Percentiles rank a stretch among this genome's conserved stretches.
Evolutionary conservation across 352 stramenopile species (phyloP).

Genomic region (Phytophthora syringae): DNA sequence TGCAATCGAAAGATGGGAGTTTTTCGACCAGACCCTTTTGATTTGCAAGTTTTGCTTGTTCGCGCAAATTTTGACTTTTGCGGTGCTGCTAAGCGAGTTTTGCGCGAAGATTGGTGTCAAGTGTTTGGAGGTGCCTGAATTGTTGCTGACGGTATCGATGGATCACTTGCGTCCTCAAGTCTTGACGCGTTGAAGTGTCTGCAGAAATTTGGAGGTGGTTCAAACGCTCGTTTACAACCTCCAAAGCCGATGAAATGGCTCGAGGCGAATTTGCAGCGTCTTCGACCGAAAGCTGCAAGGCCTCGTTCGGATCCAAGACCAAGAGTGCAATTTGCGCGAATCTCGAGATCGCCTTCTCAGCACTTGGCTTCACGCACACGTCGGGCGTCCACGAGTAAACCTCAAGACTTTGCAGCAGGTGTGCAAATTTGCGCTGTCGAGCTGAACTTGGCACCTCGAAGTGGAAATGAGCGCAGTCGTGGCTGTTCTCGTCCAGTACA

Average conservation of each 20-base stretch:
- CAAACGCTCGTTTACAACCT: conserved; percentile 13
- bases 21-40: conserved; percentile 40
- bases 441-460: conserved; percentile 38
- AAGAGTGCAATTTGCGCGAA: conserved; percentile 41
- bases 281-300: conserved; percentile 1
- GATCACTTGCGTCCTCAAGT: conserved; percentile 30
- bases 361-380: conserved; percentile 36
- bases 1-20: conserved; percentile 53
- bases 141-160: conserved; percentile 36
- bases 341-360: conserved; percentile 5
- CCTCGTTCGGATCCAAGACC: conserved; percentile 20
- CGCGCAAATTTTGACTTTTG: background rate
- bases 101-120: conserved; percentile 3
- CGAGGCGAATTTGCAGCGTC: background rate
- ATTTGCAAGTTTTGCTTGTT: background rate
- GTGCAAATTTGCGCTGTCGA: conserved; percentile 23
- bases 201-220: background rate
- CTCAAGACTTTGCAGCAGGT: conserved; percentile 26
- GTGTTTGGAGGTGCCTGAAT: conserved; percentile 9
- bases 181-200: background rate
- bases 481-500: conserved; percentile 71
- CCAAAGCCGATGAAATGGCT: conserved; percentile 15
- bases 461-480: conserved; percentile 86
- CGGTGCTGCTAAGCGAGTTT: background rate
- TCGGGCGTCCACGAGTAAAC: conserved; percentile 49